Percentiles rank a stretch among this genome's conserved stretches.
These are phyloP conservation scores for Globisporangium mamillatum DNA, from an alignment of 352 stramenopile genomes.

Conservation along the genomic window DNA sequence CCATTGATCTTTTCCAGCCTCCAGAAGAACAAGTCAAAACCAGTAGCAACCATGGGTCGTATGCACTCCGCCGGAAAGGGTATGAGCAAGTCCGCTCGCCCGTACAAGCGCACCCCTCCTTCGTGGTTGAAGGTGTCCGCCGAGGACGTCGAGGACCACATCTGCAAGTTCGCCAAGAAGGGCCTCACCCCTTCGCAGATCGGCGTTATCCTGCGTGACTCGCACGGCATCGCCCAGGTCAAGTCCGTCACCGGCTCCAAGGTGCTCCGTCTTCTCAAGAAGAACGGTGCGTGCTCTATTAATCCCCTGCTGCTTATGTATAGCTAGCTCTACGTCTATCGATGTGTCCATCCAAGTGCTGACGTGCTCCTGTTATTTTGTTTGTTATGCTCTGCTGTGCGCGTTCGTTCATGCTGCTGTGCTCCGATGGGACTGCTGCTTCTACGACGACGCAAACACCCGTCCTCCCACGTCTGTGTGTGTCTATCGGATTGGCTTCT, in stretches of 20 bases:
- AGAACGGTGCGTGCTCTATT: constrained; percentile 85
- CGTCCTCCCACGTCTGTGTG: neutral
- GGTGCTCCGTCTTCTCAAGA: constrained; percentile 99
- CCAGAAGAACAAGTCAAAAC: constrained; percentile 43
- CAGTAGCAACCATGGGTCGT: constrained; percentile 92
- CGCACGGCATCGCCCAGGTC: constrained; percentile 98
- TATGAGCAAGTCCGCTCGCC: constrained; percentile 98
- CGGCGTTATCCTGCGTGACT: constrained; percentile 99
- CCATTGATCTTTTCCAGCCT: constrained; percentile 62
- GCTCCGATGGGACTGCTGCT: neutral
- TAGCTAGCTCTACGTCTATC: constrained; percentile 1
- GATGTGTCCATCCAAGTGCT: constrained; percentile 11
- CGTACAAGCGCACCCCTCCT: constrained; percentile 98
- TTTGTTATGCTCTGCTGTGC: constrained; percentile 1
- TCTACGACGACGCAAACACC: neutral
- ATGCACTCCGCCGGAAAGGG: constrained; percentile 99
- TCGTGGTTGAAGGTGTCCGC: constrained; percentile 98
- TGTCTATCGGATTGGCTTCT: constrained; percentile 6
- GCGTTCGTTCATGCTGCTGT: neutral
- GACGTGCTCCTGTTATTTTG: constrained; percentile 25
- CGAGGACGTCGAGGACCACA: constrained; percentile 97
- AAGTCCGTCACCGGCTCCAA: constrained; percentile 98
- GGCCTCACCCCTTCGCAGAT: constrained; percentile 97
- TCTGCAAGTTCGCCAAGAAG: constrained; percentile 99
- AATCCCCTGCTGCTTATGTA: neutral